Evolutionary conservation across 2,329 filamentous ascomycete species (phyloP), one percentile per base, ranked within the genome.

Genomic region (Pezicula neosporulosa): DNA sequence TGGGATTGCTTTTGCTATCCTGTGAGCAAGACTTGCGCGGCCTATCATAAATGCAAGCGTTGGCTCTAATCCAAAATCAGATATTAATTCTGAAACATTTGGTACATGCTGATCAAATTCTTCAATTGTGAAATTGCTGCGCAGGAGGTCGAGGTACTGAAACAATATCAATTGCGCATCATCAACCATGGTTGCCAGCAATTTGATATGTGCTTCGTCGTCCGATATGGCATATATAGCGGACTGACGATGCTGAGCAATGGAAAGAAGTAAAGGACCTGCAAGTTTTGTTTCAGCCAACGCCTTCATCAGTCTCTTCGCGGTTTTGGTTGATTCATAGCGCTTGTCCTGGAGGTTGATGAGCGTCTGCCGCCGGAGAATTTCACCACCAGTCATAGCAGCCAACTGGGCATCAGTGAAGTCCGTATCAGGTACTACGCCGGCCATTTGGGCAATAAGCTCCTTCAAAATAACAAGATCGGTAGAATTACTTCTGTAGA

Each of bases 391-490:
- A 38, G 89, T 90, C 82, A 99, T 91, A 13, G 90, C 91, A 56
- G 89, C 76, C 27, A 96, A 81, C 69, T 97, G 92, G 16, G 85
- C 76, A 60, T 99, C 93, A 28, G 90, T 97, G 63, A 96, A 93
- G 63, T 92, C 90, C 48, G 86, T 81, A 54, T 93, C 87, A 4
- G 92, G 85, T 12, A 93, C 86, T 53, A 99, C 92, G 43, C 95
- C 95, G 16, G 90, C 90, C 94, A 99, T 97, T 2, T 89, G 89
- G 35, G 85, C 84, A 47, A 97, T 87, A 54, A 99, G 81, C 64
- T 97, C 90, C 65, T 94, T 89, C 39, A 99, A 74, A 54, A 99
- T 89, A 56, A 96, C 90, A 33, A 99, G 77, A 67, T 97, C 92
- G 9, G 89, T 95, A 0, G 91, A 87, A 60, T 96, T 95, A 56